Base-by-base conservation (phyloP, 805 yeast genomes). In the Kodamaea neixiangensis region DNA sequence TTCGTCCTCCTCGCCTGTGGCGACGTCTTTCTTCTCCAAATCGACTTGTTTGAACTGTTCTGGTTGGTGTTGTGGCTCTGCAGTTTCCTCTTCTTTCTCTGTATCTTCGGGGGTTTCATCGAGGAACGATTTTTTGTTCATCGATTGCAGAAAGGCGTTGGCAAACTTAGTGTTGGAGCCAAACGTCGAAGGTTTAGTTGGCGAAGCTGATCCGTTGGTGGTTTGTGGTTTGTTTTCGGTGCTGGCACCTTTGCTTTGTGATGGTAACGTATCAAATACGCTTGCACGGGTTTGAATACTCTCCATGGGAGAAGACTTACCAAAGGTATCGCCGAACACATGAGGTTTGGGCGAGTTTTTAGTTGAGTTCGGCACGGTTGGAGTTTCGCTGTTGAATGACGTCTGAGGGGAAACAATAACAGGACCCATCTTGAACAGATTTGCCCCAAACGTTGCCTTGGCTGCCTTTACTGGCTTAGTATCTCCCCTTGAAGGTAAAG, bases 1-100 rank as follows among this genome's bases (percentile, higher is more conserved):
- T 64, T 94, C 99, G 50, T 82, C 76, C 66, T 94, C 99, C 67
- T 94, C 99, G 1, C 98, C 99, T 0, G 98, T 90, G 51, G 82
- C 78, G 9, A 85, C 71, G 56, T 81, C 82, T 7, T 63, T 65
- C 59, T 79, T 82, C 45, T 77, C 78, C 42, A 86, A 69, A 51
- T 84, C 87, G 6, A 88, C 84, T 55, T 78, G 81, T 59, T 77
- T 77, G 61, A 77, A 82, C 64, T 60, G 76, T 53, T 62, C 75
- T 10, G 68, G 62, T 18, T 46, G 47, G 10, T 25, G 41, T 37
- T 15, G 41, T 37, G 41, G n/a, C 57, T 14, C 61, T 40, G 59
- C 39, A 15, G 42, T 20, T 22, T 44, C 47, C 44, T 58, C 57
- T 35, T 50, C 49, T 20, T 52, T 55, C 58, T 54, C 56, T 46